Conservation (phyloP, 179 eudicot genomes). For the Silene noctiflora region DNA sequence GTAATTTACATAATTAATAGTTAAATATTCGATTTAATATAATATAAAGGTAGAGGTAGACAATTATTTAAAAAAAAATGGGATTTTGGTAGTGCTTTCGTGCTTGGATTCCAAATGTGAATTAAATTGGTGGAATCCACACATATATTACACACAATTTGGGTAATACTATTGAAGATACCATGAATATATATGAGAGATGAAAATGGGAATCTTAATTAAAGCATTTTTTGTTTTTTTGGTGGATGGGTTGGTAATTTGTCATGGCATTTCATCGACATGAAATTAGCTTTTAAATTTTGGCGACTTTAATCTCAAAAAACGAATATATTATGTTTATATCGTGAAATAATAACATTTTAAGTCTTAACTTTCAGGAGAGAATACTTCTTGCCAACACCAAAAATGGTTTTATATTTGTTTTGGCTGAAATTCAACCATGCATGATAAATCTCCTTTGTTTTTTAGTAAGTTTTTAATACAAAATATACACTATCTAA, state of each 20-base stretch:
- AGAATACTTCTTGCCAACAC: too few relatives aligned
- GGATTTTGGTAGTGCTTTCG: conserved; percentile 24
- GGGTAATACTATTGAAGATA: conserved; percentile 17
- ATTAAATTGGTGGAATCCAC: conserved; percentile 32
- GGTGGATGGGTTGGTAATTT: background rate
- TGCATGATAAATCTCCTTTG: too few relatives aligned
- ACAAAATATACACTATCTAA: too few relatives aligned
- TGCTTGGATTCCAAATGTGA: conserved; percentile 37
- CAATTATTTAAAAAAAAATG: conserved; percentile 18
- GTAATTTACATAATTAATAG: background rate
- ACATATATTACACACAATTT: conserved; percentile 11
- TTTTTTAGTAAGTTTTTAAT: too few relatives aligned
- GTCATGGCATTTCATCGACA: background rate
- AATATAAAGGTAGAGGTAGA: conserved; percentile 9
- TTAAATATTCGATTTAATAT: background rate
- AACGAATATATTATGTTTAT: too few relatives aligned
- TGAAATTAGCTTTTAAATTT: background rate
- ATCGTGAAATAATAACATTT: too few relatives aligned
- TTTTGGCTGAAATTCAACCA: too few relatives aligned
- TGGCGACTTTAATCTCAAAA: background rate
- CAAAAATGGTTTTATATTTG: too few relatives aligned
- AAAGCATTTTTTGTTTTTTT: background rate
- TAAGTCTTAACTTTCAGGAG: too few relatives aligned
- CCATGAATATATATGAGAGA: conserved; percentile 14
- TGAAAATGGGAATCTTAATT: background rate